These are phyloP conservation scores for Alternaria ethzedia DNA, from an alignment of 2,329 filamentous ascomycete species.

Conservation along the genomic window DNA sequence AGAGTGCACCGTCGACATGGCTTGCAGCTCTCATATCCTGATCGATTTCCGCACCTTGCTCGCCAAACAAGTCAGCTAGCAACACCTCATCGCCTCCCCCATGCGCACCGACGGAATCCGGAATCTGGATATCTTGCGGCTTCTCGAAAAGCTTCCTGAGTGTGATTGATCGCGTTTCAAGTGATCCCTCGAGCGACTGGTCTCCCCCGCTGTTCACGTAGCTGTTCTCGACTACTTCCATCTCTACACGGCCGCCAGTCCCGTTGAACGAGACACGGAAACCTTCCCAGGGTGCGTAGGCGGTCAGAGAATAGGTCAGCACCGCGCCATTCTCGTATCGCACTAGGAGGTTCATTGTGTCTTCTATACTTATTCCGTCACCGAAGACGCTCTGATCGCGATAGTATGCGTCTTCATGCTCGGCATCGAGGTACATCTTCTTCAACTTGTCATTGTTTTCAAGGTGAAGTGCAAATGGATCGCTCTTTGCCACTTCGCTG, in stretches of 20 bases:
- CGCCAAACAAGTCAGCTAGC: slow-evolving; percentile 64
- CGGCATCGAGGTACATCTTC: slow-evolving; percentile 66
- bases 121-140: slow-evolving; percentile 62
- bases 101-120: slow-evolving; percentile 61
- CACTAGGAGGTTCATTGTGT: slow-evolving; percentile 68
- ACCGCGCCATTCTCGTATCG: slow-evolving; percentile 63
- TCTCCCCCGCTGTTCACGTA: slow-evolving; percentile 66
- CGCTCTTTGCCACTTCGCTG: slow-evolving; percentile 58
- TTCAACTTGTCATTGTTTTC: slow-evolving; percentile 61
- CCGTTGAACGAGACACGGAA: slow-evolving; percentile 66
- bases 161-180: slow-evolving; percentile 58
- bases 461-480: slow-evolving; percentile 66
- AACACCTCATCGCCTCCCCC: slow-evolving; percentile 66
- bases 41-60: slow-evolving; percentile 54
- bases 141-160: slow-evolving; percentile 64
- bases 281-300: slow-evolving; percentile 69
- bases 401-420: slow-evolving; percentile 68
- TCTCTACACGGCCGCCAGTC: slow-evolving; percentile 64
- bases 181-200: slow-evolving; percentile 60
- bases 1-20: slow-evolving; percentile 65
- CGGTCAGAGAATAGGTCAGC: slow-evolving; percentile 65
- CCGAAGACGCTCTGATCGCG: slow-evolving; percentile 68
- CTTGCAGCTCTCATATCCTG: slow-evolving; percentile 62
- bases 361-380: slow-evolving; percentile 69
- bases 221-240: slow-evolving; percentile 67